Evolutionary conservation across 495 filamentous ascomycete species (phyloP).

Genomic region (Hypoxylon intermedium): DNA sequence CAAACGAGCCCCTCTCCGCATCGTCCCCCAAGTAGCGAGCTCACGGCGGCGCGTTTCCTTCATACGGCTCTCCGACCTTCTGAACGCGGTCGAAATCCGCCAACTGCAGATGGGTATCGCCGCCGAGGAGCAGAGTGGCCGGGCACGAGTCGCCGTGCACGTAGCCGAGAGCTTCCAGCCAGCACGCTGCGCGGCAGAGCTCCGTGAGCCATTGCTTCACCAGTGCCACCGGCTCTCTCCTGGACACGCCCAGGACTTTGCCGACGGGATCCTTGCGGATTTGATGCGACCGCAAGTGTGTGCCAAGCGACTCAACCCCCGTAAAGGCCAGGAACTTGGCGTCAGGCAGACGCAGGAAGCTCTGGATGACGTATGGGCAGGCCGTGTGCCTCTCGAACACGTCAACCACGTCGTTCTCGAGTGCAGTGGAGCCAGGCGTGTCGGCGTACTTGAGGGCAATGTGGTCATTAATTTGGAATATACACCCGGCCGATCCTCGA

Average conservation of each 20-base stretch:
- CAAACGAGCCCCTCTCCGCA: background rate
- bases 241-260: background rate
- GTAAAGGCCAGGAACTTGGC: no score
- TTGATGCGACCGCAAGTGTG: background rate
- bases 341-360: no score
- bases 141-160: constrained; percentile 5
- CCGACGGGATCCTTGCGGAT: background rate
- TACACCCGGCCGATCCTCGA: no score
- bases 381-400: no score
- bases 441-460: no score
- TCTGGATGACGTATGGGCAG: no score
- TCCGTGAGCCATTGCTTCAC: background rate
- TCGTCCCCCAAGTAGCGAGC: background rate
- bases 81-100: constrained; percentile 2
- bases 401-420: no score
- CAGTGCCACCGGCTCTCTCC: background rate
- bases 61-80: background rate
- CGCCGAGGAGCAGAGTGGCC: constrained; percentile 1
- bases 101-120: background rate
- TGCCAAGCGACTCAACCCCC: no score
- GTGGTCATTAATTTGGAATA: no score
- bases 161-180: constrained; percentile 4
- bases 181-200: background rate
- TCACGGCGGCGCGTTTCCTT: background rate
- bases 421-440: no score